Percentiles rank a stretch among this genome's conserved stretches.
phyloP scores from a whole-genome alignment of 164 flowering plant species.

The Annona squamosa region DNA sequence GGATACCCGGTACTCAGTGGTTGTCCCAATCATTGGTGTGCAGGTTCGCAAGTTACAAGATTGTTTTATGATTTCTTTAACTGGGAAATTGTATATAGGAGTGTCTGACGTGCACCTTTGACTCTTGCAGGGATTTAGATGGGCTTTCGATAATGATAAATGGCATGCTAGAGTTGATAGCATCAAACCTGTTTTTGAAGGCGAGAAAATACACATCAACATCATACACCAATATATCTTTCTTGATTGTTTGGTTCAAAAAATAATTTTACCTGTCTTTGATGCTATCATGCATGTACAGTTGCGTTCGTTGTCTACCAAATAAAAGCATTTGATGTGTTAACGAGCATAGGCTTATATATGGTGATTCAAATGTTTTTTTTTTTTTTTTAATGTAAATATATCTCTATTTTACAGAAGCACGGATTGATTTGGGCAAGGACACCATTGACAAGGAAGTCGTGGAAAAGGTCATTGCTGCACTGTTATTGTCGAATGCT shows the following conservation, averaged over 20 bases:
- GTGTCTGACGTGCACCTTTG: background rate
- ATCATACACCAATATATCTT: background rate
- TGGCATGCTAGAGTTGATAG: conserved; percentile 93
- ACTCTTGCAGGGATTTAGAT: conserved; percentile 64
- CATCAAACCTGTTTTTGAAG: conserved; percentile 83
- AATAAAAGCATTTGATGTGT: background rate
- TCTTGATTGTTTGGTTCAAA: background rate
- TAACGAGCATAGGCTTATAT: background rate
- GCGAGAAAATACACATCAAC: conserved; percentile 23
- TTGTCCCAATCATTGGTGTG: conserved; percentile 85
- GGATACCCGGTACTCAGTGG: conserved; percentile 84
- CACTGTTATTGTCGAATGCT: background rate
- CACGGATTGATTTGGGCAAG: conserved; percentile 60
- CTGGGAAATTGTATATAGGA: too few species aligned
- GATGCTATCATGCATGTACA: background rate
- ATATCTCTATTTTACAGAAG: conserved; percentile 40
- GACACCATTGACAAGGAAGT: conserved; percentile 67
- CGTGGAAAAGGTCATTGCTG: conserved; percentile 73
- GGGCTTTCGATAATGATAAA: conserved; percentile 87
- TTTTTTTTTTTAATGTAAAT: too few species aligned
- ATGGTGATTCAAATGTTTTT: background rate
- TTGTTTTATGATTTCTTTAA: background rate
- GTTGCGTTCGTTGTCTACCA: too few species aligned
- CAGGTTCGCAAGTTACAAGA: conserved; percentile 42
- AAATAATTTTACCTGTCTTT: background rate